Evolutionary conservation across 1,284 basidiomycete genomes (phyloP).

Genomic region (Heterobasidion irregulare): DNA sequence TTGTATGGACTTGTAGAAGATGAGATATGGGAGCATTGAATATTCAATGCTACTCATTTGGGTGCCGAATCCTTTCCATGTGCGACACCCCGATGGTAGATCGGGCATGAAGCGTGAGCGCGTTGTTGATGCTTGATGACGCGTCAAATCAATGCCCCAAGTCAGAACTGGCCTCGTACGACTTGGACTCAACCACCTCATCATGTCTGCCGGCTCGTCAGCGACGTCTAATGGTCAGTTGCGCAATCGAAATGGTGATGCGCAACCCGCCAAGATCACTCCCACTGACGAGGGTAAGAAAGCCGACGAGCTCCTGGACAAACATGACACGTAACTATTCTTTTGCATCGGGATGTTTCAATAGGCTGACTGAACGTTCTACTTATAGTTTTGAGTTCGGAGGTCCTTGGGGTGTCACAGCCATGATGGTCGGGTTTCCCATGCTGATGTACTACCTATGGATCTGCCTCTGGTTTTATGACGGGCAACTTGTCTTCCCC

Average conservation of each 20-base stretch:
- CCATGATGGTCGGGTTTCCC: conserved; percentile 95
- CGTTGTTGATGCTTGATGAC: conserved; percentile 5
- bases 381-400: conserved; percentile 84
- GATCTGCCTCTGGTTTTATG: conserved; percentile 96
- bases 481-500: conserved; percentile 80
- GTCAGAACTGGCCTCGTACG: background rate
- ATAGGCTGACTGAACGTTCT: conserved; percentile 9
- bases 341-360: background rate
- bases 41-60: too few relatives aligned
- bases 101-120: background rate
- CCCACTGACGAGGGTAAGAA: conserved; percentile 60
- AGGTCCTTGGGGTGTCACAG: conserved; percentile 84
- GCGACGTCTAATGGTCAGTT: conserved; percentile 5
- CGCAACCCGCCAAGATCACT: conserved; percentile 4
- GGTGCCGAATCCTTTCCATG: too few relatives aligned
- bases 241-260: conserved; percentile 7
- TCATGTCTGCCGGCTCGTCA: conserved; percentile 15
- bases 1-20: too few relatives aligned
- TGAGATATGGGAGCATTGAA: too few relatives aligned
- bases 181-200: background rate
- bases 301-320: conserved; percentile 67
- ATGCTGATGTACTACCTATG: conserved; percentile 96
- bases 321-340: conserved; percentile 49
- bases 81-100: too few relatives aligned
- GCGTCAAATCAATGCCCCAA: background rate